These are phyloP conservation scores for Oryza longistaminata DNA, from an alignment of 176 grass and related monocot genomes.

Conservation along the genomic window DNA sequence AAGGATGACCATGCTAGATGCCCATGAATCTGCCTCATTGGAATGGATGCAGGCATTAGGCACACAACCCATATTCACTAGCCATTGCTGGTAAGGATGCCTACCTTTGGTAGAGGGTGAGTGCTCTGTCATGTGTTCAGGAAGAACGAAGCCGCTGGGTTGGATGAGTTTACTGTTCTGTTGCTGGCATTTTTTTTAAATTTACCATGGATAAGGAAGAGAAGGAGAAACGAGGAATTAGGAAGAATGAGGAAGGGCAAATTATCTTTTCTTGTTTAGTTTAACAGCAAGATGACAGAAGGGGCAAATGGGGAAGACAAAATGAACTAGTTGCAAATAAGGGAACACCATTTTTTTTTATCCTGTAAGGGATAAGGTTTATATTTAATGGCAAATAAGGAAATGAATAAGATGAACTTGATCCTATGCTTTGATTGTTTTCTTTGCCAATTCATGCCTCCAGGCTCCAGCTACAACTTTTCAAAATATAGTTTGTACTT, in stretches of 20 bases:
- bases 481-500: neutral
- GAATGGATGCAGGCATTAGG: neutral
- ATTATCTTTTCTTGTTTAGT: neutral
- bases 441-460: neutral
- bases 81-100: too few species aligned
- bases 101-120: neutral
- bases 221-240: neutral
- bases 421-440: neutral
- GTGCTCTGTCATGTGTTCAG: neutral
- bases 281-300: neutral
- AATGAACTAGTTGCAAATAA: neutral
- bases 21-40: neutral
- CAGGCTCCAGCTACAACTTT: neutral
- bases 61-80: neutral
- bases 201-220: neutral
- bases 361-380: neutral
- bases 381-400: neutral
- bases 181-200: neutral
- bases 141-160: neutral
- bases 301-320: neutral
- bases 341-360: neutral
- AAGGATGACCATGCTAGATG: neutral
- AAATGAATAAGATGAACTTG: constrained; percentile 17
- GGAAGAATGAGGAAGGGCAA: neutral
- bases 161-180: neutral